A percentile compares a stretch with the other conserved stretches of the same genome.
Evolutionary conservation across 306 rosid genomes (phyloP).

Genomic region (Medicago arabica): DNA sequence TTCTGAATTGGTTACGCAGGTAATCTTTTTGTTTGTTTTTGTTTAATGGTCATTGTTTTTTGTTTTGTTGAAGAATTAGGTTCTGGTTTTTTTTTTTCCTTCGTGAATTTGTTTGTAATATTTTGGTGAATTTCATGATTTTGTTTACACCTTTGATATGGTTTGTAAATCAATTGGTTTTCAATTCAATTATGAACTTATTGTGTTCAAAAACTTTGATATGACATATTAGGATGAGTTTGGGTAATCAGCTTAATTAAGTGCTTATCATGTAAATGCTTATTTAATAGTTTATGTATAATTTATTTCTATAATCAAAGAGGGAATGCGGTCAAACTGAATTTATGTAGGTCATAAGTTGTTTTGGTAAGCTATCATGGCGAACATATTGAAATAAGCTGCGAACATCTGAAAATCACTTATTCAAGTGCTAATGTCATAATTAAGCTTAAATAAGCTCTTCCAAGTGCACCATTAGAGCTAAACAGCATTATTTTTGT

Average conservation of each 20-base stretch:
- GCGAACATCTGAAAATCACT: background rate
- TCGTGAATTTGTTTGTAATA: background rate
- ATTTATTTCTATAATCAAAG: background rate
- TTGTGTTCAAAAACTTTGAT: background rate
- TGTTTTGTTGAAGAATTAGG: background rate
- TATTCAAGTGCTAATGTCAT: background rate
- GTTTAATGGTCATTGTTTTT: background rate
- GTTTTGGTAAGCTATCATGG: background rate
- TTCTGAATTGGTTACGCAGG: slow-evolving; percentile 92
- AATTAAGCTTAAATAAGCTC: background rate
- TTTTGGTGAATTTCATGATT: background rate
- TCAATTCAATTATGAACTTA: background rate
- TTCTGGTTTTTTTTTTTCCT: background rate
- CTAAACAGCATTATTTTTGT: background rate
- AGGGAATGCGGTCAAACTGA: background rate
- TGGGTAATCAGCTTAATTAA: background rate
- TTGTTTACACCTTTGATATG: background rate
- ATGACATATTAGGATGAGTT: no score
- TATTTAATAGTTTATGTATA: background rate
- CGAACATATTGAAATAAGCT: background rate
- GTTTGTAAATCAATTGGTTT: background rate
- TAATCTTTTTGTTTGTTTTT: slow-evolving; percentile 35
- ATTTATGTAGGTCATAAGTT: background rate
- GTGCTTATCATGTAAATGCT: background rate
- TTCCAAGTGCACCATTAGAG: background rate